Evolutionary conservation across 2,329 filamentous ascomycete genomes (phyloP).

Genomic region (Fusarium ramigenum): DNA sequence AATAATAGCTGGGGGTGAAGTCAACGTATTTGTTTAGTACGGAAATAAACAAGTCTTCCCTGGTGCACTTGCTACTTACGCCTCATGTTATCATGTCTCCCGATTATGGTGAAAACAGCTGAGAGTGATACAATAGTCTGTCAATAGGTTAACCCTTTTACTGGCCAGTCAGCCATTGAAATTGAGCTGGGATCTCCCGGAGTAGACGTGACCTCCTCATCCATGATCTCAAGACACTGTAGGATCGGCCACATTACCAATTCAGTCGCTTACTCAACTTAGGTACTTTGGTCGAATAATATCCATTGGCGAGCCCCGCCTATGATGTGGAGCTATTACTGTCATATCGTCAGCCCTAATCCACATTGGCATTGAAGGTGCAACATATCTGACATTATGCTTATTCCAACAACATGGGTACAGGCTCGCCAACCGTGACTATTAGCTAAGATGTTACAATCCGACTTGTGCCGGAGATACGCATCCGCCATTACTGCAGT

Average conservation of each 20-base stretch:
- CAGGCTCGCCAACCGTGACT: fast-evolving
- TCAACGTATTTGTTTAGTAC: not conserved
- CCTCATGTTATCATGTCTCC: fast-evolving
- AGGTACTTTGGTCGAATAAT: not conserved
- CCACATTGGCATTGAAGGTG: not conserved
- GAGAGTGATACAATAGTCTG: fast-evolving
- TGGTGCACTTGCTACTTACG: not conserved
- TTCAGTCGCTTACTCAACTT: not conserved
- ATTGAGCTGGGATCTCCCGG: no score
- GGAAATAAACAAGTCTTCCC: not conserved
- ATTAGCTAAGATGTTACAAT: fast-evolving
- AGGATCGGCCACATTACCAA: not conserved
- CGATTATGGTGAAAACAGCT: fast-evolving
- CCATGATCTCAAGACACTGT: fast-evolving
- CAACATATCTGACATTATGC: not conserved
- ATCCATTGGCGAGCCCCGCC: not conserved
- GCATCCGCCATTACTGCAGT: not conserved
- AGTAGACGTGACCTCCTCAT: no score
- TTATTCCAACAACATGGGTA: not conserved
- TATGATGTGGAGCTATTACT: not conserved
- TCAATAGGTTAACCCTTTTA: fast-evolving
- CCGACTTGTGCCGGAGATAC: no score
- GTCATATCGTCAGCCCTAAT: not conserved
- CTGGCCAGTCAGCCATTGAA: not conserved
- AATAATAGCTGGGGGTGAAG: not conserved